Base-by-base conservation (phyloP, 306 rosid genomes). In the Benincasa hispida region DNA sequence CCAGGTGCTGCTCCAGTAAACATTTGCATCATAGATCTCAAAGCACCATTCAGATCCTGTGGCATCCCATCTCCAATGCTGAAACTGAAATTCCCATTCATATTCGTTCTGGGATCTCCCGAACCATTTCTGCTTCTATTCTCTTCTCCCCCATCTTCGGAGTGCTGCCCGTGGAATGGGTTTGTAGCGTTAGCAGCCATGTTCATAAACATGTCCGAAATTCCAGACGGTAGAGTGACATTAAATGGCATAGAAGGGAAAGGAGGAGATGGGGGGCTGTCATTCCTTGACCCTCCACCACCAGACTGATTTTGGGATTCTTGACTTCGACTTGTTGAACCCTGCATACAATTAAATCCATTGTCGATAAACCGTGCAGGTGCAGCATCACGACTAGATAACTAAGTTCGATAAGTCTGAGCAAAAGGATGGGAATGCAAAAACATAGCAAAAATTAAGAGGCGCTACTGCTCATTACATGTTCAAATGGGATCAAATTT, bases 1-100 rank as follows among this genome's bases (percentile, higher is more conserved):
- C 62, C 81, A 32, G 87, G 58, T 12, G 79, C 83, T 61, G 77
- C 72, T 75, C 93, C 89, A 4, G 92, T 79, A 19, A 90, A 86
- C 90, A 91, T 86, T 70, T 87, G 90, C 92, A 91, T 87, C 83
- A 90, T 62, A 50, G 91, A 83, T 77, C 89, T 85, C 60, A 94
- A 74, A 58, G 89, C 87, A 19, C 94, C 93, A 2, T 85, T 21
- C 54, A 94, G 53, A 5, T 87, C 88, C 86, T 84, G 90, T 5
- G 96, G 93, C 81, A 91, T 83, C 76, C 88, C 87, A 1, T 84
- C 88, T 25, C 87, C 92, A 22, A 90, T 37, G 85, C 88, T 86
- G 54, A 93, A 37, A 82, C 79, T 84, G 58, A 87, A 45, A 81
- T 83, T 83, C 22, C 88, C 86, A 10, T 87, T 92, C 24, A 77